Evolutionary conservation across 1,139 yeast species (phyloP), one percentile per base, ranked within the genome.

Genomic region (Geotrichum bryndzae): DNA sequence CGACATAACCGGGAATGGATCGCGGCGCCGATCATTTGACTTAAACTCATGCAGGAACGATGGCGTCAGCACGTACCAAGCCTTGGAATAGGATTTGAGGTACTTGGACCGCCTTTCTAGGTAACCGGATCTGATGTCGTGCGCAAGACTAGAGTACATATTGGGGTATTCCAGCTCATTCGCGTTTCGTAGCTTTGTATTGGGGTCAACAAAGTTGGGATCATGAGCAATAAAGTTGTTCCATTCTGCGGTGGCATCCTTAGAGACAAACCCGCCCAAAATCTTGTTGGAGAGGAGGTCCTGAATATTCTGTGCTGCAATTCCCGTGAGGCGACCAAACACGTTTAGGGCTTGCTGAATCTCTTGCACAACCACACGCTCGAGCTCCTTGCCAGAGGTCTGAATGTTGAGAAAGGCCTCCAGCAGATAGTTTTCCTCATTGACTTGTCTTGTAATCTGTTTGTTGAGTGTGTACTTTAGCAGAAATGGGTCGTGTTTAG

Each of bases 191-290:
- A 87, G 81, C 60, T 91, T 90, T 62, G 88, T 77, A 56, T 82
- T 79, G 56, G 22, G 84, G 69, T 89, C 91, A 65, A 92, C 86
- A 72, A 92, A 90, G 74, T 54, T 35, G n/a, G 52, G 52, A 27
- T 91, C 91, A 64, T 87, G 82, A 29, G 84, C 76, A 60, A 90
- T 82, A 67, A 90, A 94, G 38, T 88, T 82, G 66, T 88, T 90
- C 97, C 98, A 94, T 77, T 94, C 99, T 96, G 84, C 66, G 88
- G 92, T 70, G 90, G 96, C 84, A 66, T 88, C 94, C 70, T 88
- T 86, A 53, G 88, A 81, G 64, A 90, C 82, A 67, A 90, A 86
- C 1, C 97, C 96, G 59, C 82, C 75, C 68, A 86, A 85, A 62
- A 91, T 76, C 72, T 84, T 86, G 10, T 88, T 86, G 54, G 87